phyloP scores from a whole-genome alignment of 768 basidiomycete species.

The Suillus decipiens region DNA sequence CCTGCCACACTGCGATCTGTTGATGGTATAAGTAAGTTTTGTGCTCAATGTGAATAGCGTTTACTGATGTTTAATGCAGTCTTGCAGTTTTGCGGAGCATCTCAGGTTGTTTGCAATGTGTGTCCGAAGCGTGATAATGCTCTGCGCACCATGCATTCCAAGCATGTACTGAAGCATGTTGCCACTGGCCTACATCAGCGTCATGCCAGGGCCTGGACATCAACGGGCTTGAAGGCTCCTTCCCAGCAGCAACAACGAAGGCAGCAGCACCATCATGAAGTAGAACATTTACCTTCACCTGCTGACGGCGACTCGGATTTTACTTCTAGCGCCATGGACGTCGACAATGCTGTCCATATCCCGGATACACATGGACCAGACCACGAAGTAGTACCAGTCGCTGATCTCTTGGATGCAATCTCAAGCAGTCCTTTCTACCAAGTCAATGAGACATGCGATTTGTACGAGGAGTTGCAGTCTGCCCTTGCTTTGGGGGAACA shows the following conservation, averaged over 20 bases:
- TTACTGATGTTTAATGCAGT: constrained; percentile 1
- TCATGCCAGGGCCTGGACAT: background rate
- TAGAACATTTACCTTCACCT: background rate
- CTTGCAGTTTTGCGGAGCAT: background rate
- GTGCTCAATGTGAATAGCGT: background rate
- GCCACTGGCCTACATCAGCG: background rate
- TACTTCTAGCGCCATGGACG: background rate
- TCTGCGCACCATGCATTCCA: background rate
- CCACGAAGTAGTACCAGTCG: background rate
- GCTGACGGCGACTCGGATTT: background rate
- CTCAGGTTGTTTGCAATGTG: background rate
- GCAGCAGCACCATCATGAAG: background rate
- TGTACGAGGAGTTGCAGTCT: constrained; percentile 9
- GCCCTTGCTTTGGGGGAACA: constrained; percentile 8
- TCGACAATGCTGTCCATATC: background rate
- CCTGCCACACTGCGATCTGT: background rate
- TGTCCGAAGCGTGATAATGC: background rate
- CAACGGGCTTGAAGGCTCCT: background rate
- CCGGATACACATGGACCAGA: background rate
- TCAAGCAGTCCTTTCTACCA: background rate
- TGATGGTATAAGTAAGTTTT: background rate
- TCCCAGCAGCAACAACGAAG: background rate
- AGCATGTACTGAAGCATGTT: background rate
- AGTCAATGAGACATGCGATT: constrained; percentile 3
- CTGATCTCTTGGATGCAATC: background rate